These are phyloP conservation scores for Gamsiella multidivaricata DNA, from an alignment of 192 early-diverging fungal genomes.

Conservation along the genomic window DNA sequence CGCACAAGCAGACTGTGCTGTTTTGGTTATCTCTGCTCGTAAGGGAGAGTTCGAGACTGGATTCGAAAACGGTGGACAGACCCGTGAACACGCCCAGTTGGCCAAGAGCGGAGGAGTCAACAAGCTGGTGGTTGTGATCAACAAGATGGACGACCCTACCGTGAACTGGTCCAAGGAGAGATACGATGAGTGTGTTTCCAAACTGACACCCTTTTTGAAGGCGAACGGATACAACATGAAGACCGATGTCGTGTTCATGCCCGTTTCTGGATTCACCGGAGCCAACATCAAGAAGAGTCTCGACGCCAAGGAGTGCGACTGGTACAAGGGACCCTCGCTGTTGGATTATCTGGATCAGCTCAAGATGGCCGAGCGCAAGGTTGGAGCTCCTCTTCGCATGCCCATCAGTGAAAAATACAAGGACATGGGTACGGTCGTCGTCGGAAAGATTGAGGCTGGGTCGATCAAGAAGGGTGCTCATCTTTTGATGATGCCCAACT, in stretches of 20 bases:
- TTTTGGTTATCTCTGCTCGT: slow-evolving; percentile 96
- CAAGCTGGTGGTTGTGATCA: slow-evolving; percentile 92
- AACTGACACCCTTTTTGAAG: slow-evolving; percentile 93
- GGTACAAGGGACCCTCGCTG: slow-evolving; percentile 90
- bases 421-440: slow-evolving; percentile 97
- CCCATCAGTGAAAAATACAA: slow-evolving; percentile 96
- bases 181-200: slow-evolving; percentile 91
- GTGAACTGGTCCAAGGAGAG: slow-evolving; percentile 92
- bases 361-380: slow-evolving; percentile 86
- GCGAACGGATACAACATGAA: slow-evolving; percentile 87
- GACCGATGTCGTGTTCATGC: slow-evolving; percentile 86
- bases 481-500: slow-evolving; percentile 95
- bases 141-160: slow-evolving; percentile 99
- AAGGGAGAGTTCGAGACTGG: slow-evolving; percentile 99
- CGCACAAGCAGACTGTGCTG: slow-evolving; percentile 95
- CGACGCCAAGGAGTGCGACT: slow-evolving; percentile 67
- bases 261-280: slow-evolving; percentile 97
- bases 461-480: slow-evolving; percentile 86
- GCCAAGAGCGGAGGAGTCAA: slow-evolving; percentile 98
- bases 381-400: slow-evolving; percentile 90
- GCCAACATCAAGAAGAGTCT: slow-evolving; percentile 94
- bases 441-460: slow-evolving; percentile 97
- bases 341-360: slow-evolving; percentile 87
- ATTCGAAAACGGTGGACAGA: slow-evolving; percentile 99
- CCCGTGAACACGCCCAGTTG: slow-evolving; percentile 96